Evolutionary conservation across 1,284 basidiomycete genomes (phyloP), one percentile per base, ranked within the genome.

Genomic region (Pascua sp.): DNA sequence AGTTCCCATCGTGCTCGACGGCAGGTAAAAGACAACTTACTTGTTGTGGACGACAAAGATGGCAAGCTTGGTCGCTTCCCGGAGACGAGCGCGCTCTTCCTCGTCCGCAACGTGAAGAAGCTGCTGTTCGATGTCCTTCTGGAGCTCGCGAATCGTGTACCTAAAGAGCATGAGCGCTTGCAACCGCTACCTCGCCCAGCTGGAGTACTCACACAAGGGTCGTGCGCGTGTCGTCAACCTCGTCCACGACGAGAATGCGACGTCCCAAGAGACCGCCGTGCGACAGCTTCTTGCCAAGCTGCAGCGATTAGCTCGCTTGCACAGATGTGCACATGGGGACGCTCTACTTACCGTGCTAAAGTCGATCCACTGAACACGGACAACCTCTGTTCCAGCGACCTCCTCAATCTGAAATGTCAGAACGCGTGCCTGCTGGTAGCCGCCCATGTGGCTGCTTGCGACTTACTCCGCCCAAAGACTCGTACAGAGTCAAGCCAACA

Each of bases 31-130:
- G 37, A n/a, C 32, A 12, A 67, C 73, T 56, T 56, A 77, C 75
- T 96, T 96, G 81, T 96, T 95, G 79, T 96, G 92, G 15, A 97
- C 93, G 42, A 95, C 92, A 71, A 96, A 97, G 64, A 95, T 81
- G 2, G 84, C 91, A 61, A 96, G 90, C 74, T 88, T 82, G 44
- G 93, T 92, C 60, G 67, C 66, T 2, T 58, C 61, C 37, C 85
- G 84, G 56, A 88, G 78, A 3, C 82, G 82, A 37, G 86, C 86
- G 55, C 89, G 85, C 69, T 92, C 86, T 11, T 81, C 75, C 70
- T 87, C 86, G 56, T 76, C 72, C 8, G 86, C 83, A 57, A 87
- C 81, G 4, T 71, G 52, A 18, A 60, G 77, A 17, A 92, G 80
- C 69, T 90, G 90, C 62, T 79, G 79, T 68, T 91, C 86, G 52